phyloP scores from a whole-genome alignment of 306 rosid genomes.

The Vigna hirtella region DNA sequence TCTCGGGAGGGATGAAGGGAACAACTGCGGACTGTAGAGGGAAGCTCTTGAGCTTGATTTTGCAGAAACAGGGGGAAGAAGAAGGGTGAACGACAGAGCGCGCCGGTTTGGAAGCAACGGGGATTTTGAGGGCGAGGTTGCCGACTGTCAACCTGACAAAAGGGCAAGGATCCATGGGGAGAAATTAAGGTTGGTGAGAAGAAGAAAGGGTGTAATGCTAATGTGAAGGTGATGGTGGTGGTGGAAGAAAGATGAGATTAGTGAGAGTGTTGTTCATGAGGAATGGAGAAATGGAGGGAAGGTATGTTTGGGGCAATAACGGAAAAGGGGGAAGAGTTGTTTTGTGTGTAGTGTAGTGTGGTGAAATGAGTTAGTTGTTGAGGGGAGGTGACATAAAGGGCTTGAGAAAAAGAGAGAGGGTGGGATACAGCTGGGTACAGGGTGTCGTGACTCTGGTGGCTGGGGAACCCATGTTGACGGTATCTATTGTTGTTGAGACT shows the following conservation, averaged over 20 bases:
- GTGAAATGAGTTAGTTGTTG: slow-evolving; percentile 36
- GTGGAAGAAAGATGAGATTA: background rate
- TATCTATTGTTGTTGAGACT: background rate
- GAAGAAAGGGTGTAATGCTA: background rate
- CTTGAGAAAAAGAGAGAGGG: background rate
- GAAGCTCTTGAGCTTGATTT: slow-evolving; percentile 65
- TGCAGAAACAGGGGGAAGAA: slow-evolving; percentile 78
- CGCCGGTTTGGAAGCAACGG: slow-evolving; percentile 76
- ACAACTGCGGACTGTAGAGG: slow-evolving; percentile 68
- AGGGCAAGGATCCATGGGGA: slow-evolving; percentile 82
- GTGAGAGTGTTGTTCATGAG: slow-evolving; percentile 3
- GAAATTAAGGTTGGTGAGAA: background rate
- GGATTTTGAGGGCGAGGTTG: slow-evolving; percentile 77
- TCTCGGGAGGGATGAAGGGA: slow-evolving; percentile 60
- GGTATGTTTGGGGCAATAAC: background rate
- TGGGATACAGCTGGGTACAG: slow-evolving; percentile 81
- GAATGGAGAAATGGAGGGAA: background rate
- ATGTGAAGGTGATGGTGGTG: background rate
- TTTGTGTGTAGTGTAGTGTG: background rate
- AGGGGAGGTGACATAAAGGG: background rate
- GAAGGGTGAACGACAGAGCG: slow-evolving; percentile 80
- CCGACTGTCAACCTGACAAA: slow-evolving; percentile 70
- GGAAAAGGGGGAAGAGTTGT: background rate
- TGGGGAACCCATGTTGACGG: slow-evolving; percentile 56
- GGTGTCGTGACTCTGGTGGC: slow-evolving; percentile 57